Conservation (phyloP, 306 rosid genomes). For the Arachis hypogaea region DNA sequence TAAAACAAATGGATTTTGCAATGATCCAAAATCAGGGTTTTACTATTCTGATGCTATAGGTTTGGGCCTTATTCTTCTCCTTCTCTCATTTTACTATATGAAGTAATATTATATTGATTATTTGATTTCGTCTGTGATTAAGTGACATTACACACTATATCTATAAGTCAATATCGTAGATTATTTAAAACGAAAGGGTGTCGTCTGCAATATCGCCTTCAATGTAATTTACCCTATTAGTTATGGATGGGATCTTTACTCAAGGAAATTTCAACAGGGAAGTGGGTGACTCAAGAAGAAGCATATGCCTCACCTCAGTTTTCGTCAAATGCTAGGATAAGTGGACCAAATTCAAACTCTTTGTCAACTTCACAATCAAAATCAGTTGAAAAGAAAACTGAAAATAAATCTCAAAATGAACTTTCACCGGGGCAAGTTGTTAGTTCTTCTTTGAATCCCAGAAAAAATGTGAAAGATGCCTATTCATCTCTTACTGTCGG, state of each 20-base stretch:
- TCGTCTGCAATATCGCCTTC: no score
- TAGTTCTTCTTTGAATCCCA: conserved; percentile 66
- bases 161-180: no score
- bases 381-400: conserved; percentile 47
- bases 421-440: conserved; percentile 70
- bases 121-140: no score
- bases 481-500: conserved; percentile 78
- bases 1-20: conserved; percentile 77
- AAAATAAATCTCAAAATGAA: conserved; percentile 48
- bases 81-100: conserved; percentile 5
- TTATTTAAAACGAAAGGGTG: no score
- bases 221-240: no score
- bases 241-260: conserved; percentile 40
- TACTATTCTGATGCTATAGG: conserved; percentile 89
- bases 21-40: conserved; percentile 86
- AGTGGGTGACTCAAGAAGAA: conserved; percentile 96
- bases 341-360: conserved; percentile 49
- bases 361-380: conserved; percentile 47
- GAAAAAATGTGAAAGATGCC: conserved; percentile 69
- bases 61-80: conserved; percentile 37
- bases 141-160: no score
- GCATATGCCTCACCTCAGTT: conserved; percentile 82
- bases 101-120: conserved; percentile 14
- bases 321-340: conserved; percentile 50
- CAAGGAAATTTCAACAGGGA: conserved; percentile 63